These are phyloP conservation scores for Syzygium malaccense DNA, from an alignment of 441 rosid species.

Conservation along the genomic window DNA sequence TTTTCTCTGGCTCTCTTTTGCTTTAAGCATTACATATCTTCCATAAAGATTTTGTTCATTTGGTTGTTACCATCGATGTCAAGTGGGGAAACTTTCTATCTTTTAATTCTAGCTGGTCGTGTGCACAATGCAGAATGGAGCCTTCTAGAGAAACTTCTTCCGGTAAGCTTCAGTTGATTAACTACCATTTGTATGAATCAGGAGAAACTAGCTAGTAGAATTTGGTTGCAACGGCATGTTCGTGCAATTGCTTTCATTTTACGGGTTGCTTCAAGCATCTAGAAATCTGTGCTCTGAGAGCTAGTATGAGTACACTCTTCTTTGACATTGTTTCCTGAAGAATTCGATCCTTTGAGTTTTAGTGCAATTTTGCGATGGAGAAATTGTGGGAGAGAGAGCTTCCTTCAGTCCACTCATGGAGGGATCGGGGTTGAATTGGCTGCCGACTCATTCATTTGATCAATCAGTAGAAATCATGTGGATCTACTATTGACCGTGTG, in stretches of 20 bases:
- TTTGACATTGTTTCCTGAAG: not conserved
- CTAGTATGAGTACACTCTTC: not conserved
- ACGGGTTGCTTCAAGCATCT: not conserved
- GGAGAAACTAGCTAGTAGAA: not conserved
- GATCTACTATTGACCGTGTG: conserved; percentile 14
- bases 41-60: not conserved
- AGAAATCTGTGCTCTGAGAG: not conserved
- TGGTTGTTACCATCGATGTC: not conserved
- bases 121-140: not conserved
- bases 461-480: conserved; percentile 1
- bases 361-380: not conserved
- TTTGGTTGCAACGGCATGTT: not conserved
- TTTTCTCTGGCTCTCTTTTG: not conserved
- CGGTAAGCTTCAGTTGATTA: not conserved
- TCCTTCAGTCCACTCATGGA: conserved; percentile 16
- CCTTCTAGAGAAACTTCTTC: not conserved
- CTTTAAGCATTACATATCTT: not conserved
- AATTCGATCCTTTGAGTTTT: not conserved
- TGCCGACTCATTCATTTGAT: conserved; percentile 17
- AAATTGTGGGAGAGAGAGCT: conserved; percentile 5
- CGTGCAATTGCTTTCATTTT: not conserved
- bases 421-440: conserved; percentile 9
- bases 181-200: not conserved
- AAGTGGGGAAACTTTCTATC: not conserved
- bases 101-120: not conserved